Evolutionary conservation across 768 basidiomycete species (phyloP).

Genomic region (Psilocybe cyanescens): DNA sequence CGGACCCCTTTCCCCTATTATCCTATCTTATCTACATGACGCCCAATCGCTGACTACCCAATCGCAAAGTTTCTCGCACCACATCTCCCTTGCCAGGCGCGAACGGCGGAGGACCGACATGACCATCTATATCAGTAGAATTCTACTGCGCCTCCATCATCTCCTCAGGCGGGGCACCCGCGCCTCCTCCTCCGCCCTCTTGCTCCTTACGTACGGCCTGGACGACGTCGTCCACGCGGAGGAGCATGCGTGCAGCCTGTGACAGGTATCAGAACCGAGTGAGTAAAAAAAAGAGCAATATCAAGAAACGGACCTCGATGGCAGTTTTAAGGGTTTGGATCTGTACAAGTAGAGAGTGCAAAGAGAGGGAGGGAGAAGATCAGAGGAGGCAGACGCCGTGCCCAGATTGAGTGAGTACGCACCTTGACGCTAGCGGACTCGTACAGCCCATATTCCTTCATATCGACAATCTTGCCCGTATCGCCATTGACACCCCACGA

Average conservation of each 20-base stretch:
- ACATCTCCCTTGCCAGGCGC: too few relatives aligned
- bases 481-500: conserved; percentile 97
- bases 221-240: conserved; percentile 94
- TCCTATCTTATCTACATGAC: too few relatives aligned
- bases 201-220: conserved; percentile 85
- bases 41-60: too few relatives aligned
- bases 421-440: conserved; percentile 97
- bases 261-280: conserved; percentile 1
- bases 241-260: conserved; percentile 85
- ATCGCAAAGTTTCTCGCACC: too few relatives aligned
- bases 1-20: too few relatives aligned
- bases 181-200: conserved; percentile 46
- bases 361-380: background rate
- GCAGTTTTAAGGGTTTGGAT: conserved; percentile 98
- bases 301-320: conserved; percentile 66
- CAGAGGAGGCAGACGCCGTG: background rate
- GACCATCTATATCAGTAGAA: too few relatives aligned
- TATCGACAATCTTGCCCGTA: conserved; percentile 94
- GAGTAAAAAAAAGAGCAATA: background rate
- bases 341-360: conserved; percentile 32
- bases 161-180: conserved; percentile 58
- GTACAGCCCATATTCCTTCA: conserved; percentile 92
- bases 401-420: background rate
- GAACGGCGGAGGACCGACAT: too few relatives aligned
- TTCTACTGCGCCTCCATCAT: conserved; percentile 40